Percentiles rank a stretch among this genome's conserved stretches.
Evolutionary conservation across 116 monocot genomes (phyloP).

Genomic region (Iris pallida): DNA sequence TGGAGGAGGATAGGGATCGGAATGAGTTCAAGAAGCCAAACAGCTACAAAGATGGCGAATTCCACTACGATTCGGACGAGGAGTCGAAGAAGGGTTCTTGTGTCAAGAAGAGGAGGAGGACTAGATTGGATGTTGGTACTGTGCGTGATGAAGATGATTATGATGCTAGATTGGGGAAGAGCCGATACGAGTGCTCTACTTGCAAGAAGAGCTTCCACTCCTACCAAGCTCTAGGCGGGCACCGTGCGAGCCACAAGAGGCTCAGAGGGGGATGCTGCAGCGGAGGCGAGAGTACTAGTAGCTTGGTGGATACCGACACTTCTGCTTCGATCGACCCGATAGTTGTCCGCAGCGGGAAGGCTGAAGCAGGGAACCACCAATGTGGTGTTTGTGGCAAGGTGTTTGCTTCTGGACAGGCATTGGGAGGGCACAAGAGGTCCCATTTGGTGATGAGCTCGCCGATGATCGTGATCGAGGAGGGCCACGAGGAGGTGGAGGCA

Average conservation of each 20-base stretch:
- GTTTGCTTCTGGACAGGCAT: conserved; percentile 37
- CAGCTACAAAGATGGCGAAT: not conserved
- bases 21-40: not conserved
- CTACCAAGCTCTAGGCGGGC: conserved; percentile 40
- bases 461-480: not conserved
- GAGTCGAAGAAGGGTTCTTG: not conserved
- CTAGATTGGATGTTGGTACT: not conserved
- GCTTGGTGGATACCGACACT: not conserved
- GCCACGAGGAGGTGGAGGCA: too few species aligned
- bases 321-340: not conserved
- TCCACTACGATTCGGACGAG: not conserved
- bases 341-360: not conserved
- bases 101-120: not conserved
- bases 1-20: conserved; percentile 1
- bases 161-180: conserved; percentile 6
- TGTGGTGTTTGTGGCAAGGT: conserved; percentile 34
- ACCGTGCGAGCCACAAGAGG: conserved; percentile 37
- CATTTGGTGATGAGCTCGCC: conserved; percentile 12
- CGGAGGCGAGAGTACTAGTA: too few species aligned
- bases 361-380: conserved; percentile 16
- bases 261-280: not conserved
- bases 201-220: conserved; percentile 30
- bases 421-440: conserved; percentile 51
- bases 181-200: conserved; percentile 12
- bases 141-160: not conserved